These are phyloP conservation scores for Paraconiothyrium sp. DNA, from an alignment of 2,329 filamentous ascomycete species.

Conservation along the genomic window DNA sequence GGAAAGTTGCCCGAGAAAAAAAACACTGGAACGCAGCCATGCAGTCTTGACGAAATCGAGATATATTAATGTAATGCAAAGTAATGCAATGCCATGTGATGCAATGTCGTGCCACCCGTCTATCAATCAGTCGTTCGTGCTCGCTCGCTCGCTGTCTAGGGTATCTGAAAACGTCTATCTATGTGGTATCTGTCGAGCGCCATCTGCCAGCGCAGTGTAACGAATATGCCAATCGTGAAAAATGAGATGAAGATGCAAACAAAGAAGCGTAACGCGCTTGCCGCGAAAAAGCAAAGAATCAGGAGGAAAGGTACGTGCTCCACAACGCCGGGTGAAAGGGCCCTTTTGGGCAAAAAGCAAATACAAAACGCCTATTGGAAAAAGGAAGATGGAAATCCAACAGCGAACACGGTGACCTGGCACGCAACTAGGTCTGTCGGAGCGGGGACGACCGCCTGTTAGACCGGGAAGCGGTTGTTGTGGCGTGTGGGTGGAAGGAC, in stretches of 20 bases:
- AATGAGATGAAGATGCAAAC: background rate
- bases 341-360: background rate
- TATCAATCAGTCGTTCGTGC: background rate
- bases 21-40: no score
- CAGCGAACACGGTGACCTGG: background rate
- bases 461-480: constrained; percentile 4
- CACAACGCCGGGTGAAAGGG: background rate
- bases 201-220: background rate
- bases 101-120: background rate
- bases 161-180: constrained; percentile 11
- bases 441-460: background rate
- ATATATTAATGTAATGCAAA: no score
- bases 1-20: no score
- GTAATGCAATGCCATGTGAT: no score
- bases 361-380: background rate
- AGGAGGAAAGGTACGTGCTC: background rate
- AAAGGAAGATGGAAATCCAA: background rate
- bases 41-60: no score
- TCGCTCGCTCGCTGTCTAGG: background rate
- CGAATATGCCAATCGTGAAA: background rate
- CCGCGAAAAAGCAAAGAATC: background rate
- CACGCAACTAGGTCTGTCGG: background rate
- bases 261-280: background rate
- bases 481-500: background rate
- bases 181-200: background rate